Base-by-base conservation (phyloP, 768 basidiomycete species). In the Amanita phalloides region DNA sequence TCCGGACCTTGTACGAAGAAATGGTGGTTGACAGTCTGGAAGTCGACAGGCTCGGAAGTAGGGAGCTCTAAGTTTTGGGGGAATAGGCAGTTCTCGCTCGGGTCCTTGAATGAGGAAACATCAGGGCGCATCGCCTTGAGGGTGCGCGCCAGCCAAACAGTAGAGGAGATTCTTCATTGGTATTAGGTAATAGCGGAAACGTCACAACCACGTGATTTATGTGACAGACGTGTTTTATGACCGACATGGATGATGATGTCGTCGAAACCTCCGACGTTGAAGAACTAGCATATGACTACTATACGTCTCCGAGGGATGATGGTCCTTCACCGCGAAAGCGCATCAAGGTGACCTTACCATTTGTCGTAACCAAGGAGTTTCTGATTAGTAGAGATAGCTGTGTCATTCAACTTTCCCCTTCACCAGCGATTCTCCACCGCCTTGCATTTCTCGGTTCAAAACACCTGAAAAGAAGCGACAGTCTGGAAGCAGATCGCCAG, bases 191-290 rank as follows among this genome's bases (percentile, higher is more conserved):
- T 17, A 17, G 17, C 17, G 8, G 45, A 7, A 45, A 51, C 23
- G 46, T 33, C 10, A 48, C 32, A 13, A 20, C 4, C 46, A 36
- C 46, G 46, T 48, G 46, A 6, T 21, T 13, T 11, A 13, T 33
- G 33, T 33, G 33, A 33, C 33, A 13, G 20, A 3, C n/a, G 32
- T 17, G n/a, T 35, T 10, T n/a, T 47, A 32, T 13, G 20, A 5
- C 21, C 21, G 23, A n/a, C 21, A 57, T 66, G 37, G 62, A 67
- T 38, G 68, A 68, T 5, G 79, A 78, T 41, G 59, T 76, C 45
- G 75, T 84, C 11, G 79, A 79, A 58, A 82, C 82, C 14, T 84
- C 82, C 3, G 82, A 85, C 56, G 63, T 68, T 44, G 82, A 83
- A 57, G 82, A 85, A 56, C 69, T 71, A 37, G 77, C 17, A 17